Evolutionary conservation across 2,329 filamentous ascomycete genomes (phyloP).

Genomic region (Aureobasidium sp.): DNA sequence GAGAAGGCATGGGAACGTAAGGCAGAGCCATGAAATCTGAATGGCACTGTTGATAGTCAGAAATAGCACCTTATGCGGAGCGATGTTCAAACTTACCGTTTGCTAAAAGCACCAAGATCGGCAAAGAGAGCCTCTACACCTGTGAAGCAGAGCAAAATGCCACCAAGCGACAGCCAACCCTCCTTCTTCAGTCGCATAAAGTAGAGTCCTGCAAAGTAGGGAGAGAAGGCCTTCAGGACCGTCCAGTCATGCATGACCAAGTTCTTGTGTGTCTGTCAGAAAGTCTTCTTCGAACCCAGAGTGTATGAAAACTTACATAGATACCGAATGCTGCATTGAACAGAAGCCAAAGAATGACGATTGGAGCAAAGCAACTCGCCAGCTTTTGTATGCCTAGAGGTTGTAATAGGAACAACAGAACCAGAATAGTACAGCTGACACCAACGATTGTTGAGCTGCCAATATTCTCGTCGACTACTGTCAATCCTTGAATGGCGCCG

Average conservation of each 20-base stretch:
- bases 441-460: conserved; percentile 52
- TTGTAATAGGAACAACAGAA: conserved; percentile 57
- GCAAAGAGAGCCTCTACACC: conserved; percentile 74
- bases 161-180: conserved; percentile 56
- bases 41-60: conserved; percentile 44
- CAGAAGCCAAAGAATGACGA: conserved; percentile 58
- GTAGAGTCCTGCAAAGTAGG: conserved; percentile 52
- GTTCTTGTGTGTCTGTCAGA: conserved; percentile 23
- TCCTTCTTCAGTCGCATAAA: conserved; percentile 50
- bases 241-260: conserved; percentile 37
- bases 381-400: conserved; percentile 56
- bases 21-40: conserved; percentile 61
- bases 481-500: conserved; percentile 55
- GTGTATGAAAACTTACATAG: conserved; percentile 35
- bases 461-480: conserved; percentile 51
- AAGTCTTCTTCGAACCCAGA: too few relatives aligned
- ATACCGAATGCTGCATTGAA: conserved; percentile 57
- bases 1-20: conserved; percentile 53
- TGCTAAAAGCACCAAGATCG: conserved; percentile 66
- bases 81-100: conserved; percentile 19
- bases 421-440: conserved; percentile 54
- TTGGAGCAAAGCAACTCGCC: conserved; percentile 54
- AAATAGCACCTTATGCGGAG: neutral
- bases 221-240: conserved; percentile 45
- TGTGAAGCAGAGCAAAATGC: conserved; percentile 65